These are phyloP conservation scores for Backusella luteola DNA, from an alignment of 192 early-diverging fungal species.

Conservation along the genomic window DNA sequence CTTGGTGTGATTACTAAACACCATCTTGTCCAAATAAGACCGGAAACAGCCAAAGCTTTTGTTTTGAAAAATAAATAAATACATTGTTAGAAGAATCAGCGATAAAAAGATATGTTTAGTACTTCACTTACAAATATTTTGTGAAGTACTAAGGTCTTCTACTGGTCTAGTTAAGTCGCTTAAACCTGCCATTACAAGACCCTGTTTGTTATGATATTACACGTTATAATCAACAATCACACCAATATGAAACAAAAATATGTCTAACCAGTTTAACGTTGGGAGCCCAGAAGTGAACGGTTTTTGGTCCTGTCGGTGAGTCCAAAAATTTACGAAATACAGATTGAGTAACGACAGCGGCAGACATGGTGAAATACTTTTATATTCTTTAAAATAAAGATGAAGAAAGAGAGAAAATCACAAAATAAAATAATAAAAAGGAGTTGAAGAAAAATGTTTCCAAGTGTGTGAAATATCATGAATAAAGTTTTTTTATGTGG, in stretches of 20 bases:
- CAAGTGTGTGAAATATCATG: constrained; percentile 13
- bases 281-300: constrained; percentile 98
- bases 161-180: constrained; percentile 85
- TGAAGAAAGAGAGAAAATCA: not conserved
- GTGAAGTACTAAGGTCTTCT: constrained; percentile 82
- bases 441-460: not conserved
- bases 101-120: not conserved
- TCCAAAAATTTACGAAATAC: constrained; percentile 75
- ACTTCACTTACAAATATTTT: constrained; percentile 61
- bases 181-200: constrained; percentile 89
- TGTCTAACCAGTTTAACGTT: constrained; percentile 76
- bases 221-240: not conserved
- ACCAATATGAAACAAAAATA: not conserved
- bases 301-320: constrained; percentile 84
- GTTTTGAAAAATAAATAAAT: not conserved
- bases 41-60: constrained; percentile 86
- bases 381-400: not conserved
- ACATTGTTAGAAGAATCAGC: not conserved
- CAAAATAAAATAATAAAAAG: constrained; percentile 1
- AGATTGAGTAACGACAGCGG: constrained; percentile 45
- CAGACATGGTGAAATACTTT: not conserved
- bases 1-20: constrained; percentile 89
- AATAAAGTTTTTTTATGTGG: constrained; percentile 6
- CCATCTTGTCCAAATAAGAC: constrained; percentile 96
- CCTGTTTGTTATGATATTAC: constrained; percentile 46